Evolutionary conservation across 768 basidiomycete species (phyloP).

Genomic region (Macrolepiota dolichaula): DNA sequence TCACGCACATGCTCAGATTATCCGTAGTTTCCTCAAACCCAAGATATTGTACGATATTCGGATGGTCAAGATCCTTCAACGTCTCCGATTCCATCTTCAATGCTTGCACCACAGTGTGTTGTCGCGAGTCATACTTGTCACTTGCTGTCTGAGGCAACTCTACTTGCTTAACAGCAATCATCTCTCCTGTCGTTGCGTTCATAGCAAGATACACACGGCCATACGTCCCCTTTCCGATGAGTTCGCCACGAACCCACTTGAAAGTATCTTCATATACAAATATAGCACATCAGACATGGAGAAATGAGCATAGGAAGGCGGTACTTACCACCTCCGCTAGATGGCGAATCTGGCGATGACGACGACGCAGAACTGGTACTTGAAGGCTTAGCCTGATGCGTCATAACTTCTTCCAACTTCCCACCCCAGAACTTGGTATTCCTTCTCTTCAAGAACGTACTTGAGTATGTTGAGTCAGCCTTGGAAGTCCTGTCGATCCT

Average conservation of each 20-base stretch:
- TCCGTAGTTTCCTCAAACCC: slow-evolving; percentile 89
- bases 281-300: neutral
- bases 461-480: slow-evolving; percentile 45
- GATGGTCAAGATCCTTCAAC: slow-evolving; percentile 93
- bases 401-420: slow-evolving; percentile 88
- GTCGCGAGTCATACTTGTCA: slow-evolving; percentile 87
- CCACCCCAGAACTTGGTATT: slow-evolving; percentile 97
- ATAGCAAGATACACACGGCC: slow-evolving; percentile 95
- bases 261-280: slow-evolving; percentile 63
- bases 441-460: slow-evolving; percentile 60
- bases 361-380: slow-evolving; percentile 28
- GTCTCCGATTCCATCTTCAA: slow-evolving; percentile 95
- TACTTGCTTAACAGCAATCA: slow-evolving; percentile 99
- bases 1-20: slow-evolving; percentile 84
- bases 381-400: slow-evolving; percentile 55
- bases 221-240: slow-evolving; percentile 96
- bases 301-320: slow-evolving; percentile 3
- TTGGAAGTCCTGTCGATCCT: slow-evolving; percentile 68
- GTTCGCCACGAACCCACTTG: slow-evolving; percentile 97
- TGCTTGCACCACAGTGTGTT: slow-evolving; percentile 83
- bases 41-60: slow-evolving; percentile 95
- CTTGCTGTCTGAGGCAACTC: slow-evolving; percentile 90
- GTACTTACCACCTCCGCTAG: slow-evolving; percentile 65
- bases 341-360: slow-evolving; percentile 50
- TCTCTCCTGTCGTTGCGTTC: slow-evolving; percentile 95